These are phyloP conservation scores for Cercospora beticola DNA, from an alignment of 2,329 filamentous ascomycete genomes.

Conservation along the genomic window DNA sequence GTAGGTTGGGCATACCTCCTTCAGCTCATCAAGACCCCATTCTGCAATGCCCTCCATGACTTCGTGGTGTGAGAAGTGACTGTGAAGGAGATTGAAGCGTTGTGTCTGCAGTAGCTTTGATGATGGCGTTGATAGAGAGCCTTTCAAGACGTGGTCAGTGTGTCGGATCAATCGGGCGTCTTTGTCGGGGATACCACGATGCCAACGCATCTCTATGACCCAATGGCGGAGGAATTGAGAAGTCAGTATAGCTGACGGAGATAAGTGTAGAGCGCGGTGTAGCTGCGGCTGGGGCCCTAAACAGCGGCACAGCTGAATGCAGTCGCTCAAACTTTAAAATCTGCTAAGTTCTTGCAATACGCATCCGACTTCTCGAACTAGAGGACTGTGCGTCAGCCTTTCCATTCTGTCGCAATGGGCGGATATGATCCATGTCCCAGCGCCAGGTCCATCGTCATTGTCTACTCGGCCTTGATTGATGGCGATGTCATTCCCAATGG, in stretches of 20 bases:
- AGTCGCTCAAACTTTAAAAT: neutral
- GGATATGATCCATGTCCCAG: neutral
- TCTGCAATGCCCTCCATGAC: neutral
- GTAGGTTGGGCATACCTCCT: constrained; percentile 3
- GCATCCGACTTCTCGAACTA: neutral
- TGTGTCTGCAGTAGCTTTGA: neutral
- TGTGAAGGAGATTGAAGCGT: neutral
- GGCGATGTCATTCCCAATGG: neutral
- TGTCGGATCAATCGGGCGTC: neutral
- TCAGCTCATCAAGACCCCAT: constrained; percentile 1
- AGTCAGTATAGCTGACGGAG: neutral
- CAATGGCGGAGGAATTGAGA: neutral
- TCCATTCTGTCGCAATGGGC: neutral
- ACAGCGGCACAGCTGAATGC: neutral
- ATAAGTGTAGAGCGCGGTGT: neutral
- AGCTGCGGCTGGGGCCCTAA: neutral
- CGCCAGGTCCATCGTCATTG: neutral
- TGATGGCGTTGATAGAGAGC: neutral
- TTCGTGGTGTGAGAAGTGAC: neutral
- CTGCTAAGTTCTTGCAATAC: neutral
- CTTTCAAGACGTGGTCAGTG: neutral
- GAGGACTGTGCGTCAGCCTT: neutral
- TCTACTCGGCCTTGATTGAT: neutral
- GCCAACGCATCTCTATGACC: neutral
- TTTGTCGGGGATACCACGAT: neutral